Evolutionary conservation across 768 basidiomycete species (phyloP).

Genomic region (Strobilomyces dryophilus): DNA sequence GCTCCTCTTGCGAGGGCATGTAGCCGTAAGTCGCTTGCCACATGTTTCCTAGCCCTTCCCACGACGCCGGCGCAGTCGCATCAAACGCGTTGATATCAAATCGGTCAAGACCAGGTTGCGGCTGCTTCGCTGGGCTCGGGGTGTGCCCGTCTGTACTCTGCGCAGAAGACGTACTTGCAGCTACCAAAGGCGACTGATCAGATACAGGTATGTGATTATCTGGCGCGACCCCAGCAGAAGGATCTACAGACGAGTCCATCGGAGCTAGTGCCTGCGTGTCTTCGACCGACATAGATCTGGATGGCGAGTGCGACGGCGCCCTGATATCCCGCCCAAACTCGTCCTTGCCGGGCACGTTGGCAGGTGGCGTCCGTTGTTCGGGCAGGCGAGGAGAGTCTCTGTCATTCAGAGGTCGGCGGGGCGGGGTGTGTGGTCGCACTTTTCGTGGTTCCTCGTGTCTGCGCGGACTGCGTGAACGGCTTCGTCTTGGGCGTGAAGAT

Average conservation of each 20-base stretch:
- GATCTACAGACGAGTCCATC: conserved; percentile 38
- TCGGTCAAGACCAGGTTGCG: conserved; percentile 51
- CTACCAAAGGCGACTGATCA: conserved; percentile 40
- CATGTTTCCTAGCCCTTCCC: conserved; percentile 78
- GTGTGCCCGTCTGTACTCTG: conserved; percentile 35
- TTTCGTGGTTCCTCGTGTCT: conserved; percentile 51
- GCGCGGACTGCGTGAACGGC: conserved; percentile 75
- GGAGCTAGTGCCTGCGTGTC: conserved; percentile 25
- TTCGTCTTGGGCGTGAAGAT: conserved; percentile 45
- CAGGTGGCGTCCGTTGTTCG: conserved; percentile 21
- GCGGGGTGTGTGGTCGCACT: conserved; percentile 57
- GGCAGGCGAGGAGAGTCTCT: conserved; percentile 22
- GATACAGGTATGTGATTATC: conserved; percentile 46
- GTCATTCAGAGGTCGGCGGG: conserved; percentile 41
- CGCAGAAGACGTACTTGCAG: conserved; percentile 56
- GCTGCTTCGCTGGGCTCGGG: conserved; percentile 36
- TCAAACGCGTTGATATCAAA: conserved; percentile 75
- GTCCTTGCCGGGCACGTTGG: conserved; percentile 54
- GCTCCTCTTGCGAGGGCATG: conserved; percentile 66
- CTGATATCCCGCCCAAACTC: conserved; percentile 86
- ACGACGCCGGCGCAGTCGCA: conserved; percentile 66
- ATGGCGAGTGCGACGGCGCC: conserved; percentile 40
- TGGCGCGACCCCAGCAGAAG: conserved; percentile 41
- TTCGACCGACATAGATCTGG: conserved; percentile 26
- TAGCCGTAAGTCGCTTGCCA: conserved; percentile 69